Evolutionary conservation across 2,329 filamentous ascomycete genomes (phyloP).

Genomic region (Colletotrichum tofieldiae): DNA sequence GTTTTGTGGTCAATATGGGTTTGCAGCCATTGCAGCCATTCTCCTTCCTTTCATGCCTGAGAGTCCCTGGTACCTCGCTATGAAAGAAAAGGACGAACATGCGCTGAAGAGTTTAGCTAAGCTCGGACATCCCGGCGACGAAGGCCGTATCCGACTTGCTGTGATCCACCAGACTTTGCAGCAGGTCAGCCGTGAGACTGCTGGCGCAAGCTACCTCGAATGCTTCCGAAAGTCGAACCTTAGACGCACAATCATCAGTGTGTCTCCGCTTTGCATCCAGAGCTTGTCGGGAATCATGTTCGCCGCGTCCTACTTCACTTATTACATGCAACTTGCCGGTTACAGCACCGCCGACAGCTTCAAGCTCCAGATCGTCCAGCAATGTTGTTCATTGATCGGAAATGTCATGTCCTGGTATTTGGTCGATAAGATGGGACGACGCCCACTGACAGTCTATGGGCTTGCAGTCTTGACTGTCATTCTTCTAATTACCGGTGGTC

Average conservation of each 20-base stretch:
- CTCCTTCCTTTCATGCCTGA: conserved; percentile 58
- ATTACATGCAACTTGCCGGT: conserved; percentile 61
- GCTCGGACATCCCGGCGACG: conserved; percentile 49
- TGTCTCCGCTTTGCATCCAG: conserved; percentile 55
- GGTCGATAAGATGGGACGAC: conserved; percentile 56
- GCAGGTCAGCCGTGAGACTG: conserved; percentile 49
- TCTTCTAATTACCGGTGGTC: conserved; percentile 56
- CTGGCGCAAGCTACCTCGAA: conserved; percentile 56
- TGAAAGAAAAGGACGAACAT: conserved; percentile 52
- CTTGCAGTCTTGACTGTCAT: conserved; percentile 54
- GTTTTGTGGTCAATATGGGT: conserved; percentile 53
- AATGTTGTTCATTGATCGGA: conserved; percentile 56
- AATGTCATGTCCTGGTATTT: conserved; percentile 58
- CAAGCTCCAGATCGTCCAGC: conserved; percentile 58
- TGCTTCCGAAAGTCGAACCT: conserved; percentile 58
- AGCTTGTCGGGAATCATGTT: conserved; percentile 37
- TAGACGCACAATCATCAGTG: conserved; percentile 57
- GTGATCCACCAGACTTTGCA: conserved; percentile 52
- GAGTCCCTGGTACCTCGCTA: conserved; percentile 59
- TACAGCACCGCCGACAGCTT: conserved; percentile 55
- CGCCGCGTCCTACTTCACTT: conserved; percentile 53
- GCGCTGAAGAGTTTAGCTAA: conserved; percentile 54
- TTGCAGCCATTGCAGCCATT: conserved; percentile 50
- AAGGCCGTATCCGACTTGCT: conserved; percentile 50
- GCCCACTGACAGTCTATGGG: conserved; percentile 55